These are phyloP conservation scores for Tylopilus balloui DNA, from an alignment of 768 basidiomycete genomes.

Conservation along the genomic window DNA sequence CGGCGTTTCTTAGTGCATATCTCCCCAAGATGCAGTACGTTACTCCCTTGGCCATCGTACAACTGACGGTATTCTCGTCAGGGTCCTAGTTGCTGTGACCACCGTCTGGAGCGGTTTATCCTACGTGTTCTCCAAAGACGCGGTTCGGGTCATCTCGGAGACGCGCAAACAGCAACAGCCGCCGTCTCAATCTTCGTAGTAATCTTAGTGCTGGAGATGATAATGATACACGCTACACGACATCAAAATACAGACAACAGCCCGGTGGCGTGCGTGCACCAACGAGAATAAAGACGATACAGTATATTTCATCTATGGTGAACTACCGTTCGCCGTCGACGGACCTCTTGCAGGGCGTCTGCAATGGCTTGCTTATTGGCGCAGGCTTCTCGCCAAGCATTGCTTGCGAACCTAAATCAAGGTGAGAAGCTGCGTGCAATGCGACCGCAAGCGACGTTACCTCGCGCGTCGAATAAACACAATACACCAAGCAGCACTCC, in stretches of 20 bases:
- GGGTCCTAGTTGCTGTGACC: slow-evolving; percentile 83
- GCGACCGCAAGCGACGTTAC: slow-evolving; percentile 39
- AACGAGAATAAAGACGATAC: neutral
- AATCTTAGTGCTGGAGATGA: slow-evolving; percentile 6
- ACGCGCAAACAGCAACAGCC: slow-evolving; percentile 30
- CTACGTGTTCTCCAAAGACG: slow-evolving; percentile 72
- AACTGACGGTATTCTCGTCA: slow-evolving; percentile 30
- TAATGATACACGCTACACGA: slow-evolving; percentile 20
- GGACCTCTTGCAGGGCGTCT: slow-evolving; percentile 68
- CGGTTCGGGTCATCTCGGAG: slow-evolving; percentile 56
- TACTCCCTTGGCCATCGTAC: neutral
- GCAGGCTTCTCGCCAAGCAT: slow-evolving; percentile 59
- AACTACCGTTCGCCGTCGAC: slow-evolving; percentile 41
- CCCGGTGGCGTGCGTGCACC: neutral
- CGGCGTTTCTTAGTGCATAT: slow-evolving; percentile 48
- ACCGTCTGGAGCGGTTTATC: slow-evolving; percentile 91
- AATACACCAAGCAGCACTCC: slow-evolving; percentile 50
- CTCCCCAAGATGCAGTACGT: slow-evolving; percentile 76
- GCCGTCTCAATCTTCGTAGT: slow-evolving; percentile 16
- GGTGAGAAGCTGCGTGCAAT: slow-evolving; percentile 6
- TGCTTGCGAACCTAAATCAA: slow-evolving; percentile 50
- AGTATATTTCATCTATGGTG: slow-evolving; percentile 8
- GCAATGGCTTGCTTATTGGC: slow-evolving; percentile 56
- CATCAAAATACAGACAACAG: slow-evolving; percentile 20
- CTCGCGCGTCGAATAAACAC: slow-evolving; percentile 61